Evolutionary conservation across 805 yeast genomes (phyloP).

Genomic region (Monosporozyma yasuniensis): DNA sequence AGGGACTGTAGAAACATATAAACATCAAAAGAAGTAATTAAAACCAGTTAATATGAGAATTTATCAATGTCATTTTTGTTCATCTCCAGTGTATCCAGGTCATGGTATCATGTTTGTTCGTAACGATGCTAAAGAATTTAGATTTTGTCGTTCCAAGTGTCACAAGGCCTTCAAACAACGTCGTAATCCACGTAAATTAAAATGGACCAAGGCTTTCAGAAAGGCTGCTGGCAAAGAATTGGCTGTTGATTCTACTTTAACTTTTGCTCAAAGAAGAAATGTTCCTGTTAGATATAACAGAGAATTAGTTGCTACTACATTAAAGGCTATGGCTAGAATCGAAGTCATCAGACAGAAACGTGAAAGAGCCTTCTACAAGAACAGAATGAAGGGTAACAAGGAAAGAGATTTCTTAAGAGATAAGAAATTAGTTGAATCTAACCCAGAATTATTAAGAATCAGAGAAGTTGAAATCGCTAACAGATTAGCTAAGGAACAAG

Average conservation of each 20-base stretch:
- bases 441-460: slow-evolving; percentile 84
- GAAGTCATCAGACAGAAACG: slow-evolving; percentile 94
- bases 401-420: slow-evolving; percentile 79
- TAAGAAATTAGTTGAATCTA: slow-evolving; percentile 75
- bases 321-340: slow-evolving; percentile 90
- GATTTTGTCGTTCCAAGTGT: slow-evolving; percentile 96
- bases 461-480: slow-evolving; percentile 87
- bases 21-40: neutral
- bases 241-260: slow-evolving; percentile 92
- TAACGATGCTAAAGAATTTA: slow-evolving; percentile 94
- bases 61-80: slow-evolving; percentile 90
- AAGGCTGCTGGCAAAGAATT: slow-evolving; percentile 98
- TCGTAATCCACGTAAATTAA: slow-evolving; percentile 95
- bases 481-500: slow-evolving; percentile 61
- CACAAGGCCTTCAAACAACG: slow-evolving; percentile 96
- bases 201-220: slow-evolving; percentile 98
- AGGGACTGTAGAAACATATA: neutral
- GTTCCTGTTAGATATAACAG: slow-evolving; percentile 97
- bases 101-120: slow-evolving; percentile 97
- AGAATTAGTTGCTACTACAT: slow-evolving; percentile 87
- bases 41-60: slow-evolving; percentile 53
- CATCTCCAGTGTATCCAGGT: slow-evolving; percentile 90
- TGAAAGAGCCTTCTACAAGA: slow-evolving; percentile 97
- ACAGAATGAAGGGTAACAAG: slow-evolving; percentile 97
- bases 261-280: slow-evolving; percentile 95